Evolutionary conservation across 768 basidiomycete species (phyloP).

Genomic region (Lactifluus piperatus): DNA sequence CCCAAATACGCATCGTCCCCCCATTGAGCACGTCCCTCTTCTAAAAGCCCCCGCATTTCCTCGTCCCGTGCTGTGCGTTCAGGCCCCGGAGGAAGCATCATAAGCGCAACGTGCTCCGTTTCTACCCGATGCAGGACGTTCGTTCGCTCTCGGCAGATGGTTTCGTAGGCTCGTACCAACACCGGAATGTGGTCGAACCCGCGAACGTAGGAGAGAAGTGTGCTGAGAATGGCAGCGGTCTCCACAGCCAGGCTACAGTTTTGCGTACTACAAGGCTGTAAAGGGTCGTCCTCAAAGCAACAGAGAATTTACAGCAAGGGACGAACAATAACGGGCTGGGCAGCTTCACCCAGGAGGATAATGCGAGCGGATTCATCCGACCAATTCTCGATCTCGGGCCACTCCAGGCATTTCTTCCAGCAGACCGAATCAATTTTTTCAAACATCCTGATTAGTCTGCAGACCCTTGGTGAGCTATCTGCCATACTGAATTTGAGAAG

Average conservation of each 20-base stretch:
- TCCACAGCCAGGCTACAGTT: conserved; percentile 12
- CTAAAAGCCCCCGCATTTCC: neutral
- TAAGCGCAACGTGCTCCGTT: neutral
- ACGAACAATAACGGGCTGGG: conserved; percentile 16
- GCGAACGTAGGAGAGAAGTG: conserved; percentile 15
- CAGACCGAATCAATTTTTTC: conserved; percentile 6
- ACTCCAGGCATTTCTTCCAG: conserved; percentile 4
- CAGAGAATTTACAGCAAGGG: neutral
- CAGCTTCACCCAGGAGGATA: conserved; percentile 17
- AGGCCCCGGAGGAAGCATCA: conserved; percentile 16
- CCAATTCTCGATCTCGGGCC: conserved; percentile 18
- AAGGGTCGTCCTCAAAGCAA: neutral
- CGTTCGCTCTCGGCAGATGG: conserved; percentile 4
- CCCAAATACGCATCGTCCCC: conserved; percentile 10
- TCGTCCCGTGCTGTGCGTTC: conserved; percentile 6
- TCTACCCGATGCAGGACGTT: conserved; percentile 10
- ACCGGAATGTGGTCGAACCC: conserved; percentile 10
- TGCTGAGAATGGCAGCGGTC: conserved; percentile 7
- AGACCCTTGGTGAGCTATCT: neutral
- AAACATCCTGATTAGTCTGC: conserved; percentile 6
- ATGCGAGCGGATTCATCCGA: conserved; percentile 16
- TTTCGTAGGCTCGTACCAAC: conserved; percentile 13
- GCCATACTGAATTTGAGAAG: neutral
- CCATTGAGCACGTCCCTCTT: conserved; percentile 1
- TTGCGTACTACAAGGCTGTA: conserved; percentile 15